A percentile compares a stretch with the other conserved stretches of the same genome.
Conservation (phyloP, 805 yeast species). For the Spencermartinsiella europaea region DNA sequence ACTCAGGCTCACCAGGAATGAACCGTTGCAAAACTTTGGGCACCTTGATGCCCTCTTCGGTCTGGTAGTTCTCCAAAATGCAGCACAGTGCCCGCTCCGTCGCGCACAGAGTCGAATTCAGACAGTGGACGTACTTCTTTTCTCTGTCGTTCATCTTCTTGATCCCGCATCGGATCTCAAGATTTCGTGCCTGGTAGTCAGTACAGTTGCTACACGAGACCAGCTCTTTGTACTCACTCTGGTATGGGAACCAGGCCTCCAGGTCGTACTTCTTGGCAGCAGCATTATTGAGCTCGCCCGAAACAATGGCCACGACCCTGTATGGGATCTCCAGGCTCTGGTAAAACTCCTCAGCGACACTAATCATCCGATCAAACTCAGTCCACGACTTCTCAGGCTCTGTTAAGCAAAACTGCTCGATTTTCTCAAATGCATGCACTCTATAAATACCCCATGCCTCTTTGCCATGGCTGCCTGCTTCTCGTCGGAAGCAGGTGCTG, state of each 20-base stretch:
- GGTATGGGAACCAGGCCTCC: constrained; percentile 99
- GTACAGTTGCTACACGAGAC: constrained; percentile 99
- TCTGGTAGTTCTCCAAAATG: constrained; percentile 95
- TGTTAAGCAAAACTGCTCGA: constrained; percentile 91
- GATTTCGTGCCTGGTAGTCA: constrained; percentile 96
- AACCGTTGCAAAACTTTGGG: constrained; percentile 95
- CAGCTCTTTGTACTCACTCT: constrained; percentile 95
- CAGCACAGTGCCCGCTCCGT: constrained; percentile 98
- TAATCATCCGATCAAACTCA: constrained; percentile 95
- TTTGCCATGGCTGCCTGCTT: constrained; percentile 98
- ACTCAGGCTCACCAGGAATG: constrained; percentile 98
- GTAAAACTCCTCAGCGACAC: constrained; percentile 85
- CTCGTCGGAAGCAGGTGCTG: constrained; percentile 98
- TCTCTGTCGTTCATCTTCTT: constrained; percentile 91
- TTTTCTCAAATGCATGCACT: constrained; percentile 97
- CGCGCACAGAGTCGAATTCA: constrained; percentile 95
- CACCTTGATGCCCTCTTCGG: constrained; percentile 86
- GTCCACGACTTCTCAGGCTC: constrained; percentile 99
- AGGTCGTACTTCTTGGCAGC: constrained; percentile 98
- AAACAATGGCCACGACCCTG: constrained; percentile 95
- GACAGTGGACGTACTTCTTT: constrained; percentile 97
- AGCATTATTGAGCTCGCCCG: constrained; percentile 97
- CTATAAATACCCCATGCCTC: constrained; percentile 99
- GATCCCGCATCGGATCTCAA: constrained; percentile 98
- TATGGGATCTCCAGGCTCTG: constrained; percentile 88